Conservation (phyloP, 805 yeast genomes). For the Torulaspora microellipsoides region DNA sequence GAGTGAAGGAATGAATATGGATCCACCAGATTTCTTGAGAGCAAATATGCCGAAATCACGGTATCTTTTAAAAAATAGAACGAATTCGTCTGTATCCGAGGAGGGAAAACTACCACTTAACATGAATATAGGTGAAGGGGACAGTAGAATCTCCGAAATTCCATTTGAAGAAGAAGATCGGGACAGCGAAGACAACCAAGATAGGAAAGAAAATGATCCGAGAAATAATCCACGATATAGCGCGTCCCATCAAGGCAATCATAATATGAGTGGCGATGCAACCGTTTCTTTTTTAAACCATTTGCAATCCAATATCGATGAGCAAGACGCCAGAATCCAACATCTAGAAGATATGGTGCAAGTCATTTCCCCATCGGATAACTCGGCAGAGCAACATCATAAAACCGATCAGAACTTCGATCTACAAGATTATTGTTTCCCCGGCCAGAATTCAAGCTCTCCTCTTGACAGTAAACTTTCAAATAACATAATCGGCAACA, state of each 20-base stretch:
- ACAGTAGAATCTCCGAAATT: slow-evolving; percentile 24
- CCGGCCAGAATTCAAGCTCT: slow-evolving; percentile 3
- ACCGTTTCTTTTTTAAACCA: slow-evolving; percentile 18
- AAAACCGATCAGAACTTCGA: slow-evolving; percentile 9
- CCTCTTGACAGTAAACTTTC: slow-evolving; percentile 6
- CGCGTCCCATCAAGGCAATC: not conserved
- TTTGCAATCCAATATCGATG: slow-evolving; percentile 28
- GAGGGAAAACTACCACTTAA: not conserved
- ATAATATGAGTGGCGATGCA: slow-evolving; percentile 4
- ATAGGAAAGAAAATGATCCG: not conserved
- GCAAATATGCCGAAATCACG: slow-evolving; percentile 6
- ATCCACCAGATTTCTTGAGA: slow-evolving; percentile 3
- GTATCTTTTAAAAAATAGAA: slow-evolving; percentile 25
- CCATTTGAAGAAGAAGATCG: slow-evolving; percentile 26
- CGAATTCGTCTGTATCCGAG: slow-evolving; percentile 14
- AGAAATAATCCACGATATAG: not conserved
- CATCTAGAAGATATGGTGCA: slow-evolving; percentile 31
- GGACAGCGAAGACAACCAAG: slow-evolving; percentile 15
- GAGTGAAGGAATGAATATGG: not conserved
- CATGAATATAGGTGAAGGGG: slow-evolving; percentile 1
- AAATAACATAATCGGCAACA: not conserved
- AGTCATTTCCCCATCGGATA: slow-evolving; percentile 9
- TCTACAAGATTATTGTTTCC: slow-evolving; percentile 17
- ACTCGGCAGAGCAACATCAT: slow-evolving; percentile 2
- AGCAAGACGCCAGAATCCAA: slow-evolving; percentile 32